Percentiles rank a stretch among this genome's conserved stretches.
These are phyloP conservation scores for Allium sativum DNA, from an alignment of 106 monocot species.

Conservation along the genomic window DNA sequence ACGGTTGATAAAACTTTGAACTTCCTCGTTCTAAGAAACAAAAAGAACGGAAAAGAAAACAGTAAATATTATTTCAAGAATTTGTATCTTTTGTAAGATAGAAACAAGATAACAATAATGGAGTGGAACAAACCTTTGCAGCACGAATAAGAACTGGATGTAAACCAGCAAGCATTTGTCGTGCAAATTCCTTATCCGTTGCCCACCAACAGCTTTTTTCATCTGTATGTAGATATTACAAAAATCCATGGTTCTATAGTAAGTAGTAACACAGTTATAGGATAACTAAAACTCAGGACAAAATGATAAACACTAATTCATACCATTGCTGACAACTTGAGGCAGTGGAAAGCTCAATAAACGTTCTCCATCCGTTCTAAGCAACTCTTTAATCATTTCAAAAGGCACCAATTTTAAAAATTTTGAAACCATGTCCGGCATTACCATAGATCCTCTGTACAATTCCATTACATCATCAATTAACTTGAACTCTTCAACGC, in stretches of 20 bases:
- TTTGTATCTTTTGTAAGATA: no score
- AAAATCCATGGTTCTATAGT: neutral
- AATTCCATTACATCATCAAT: conserved; percentile 2
- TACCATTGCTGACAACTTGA: conserved; percentile 9
- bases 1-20: neutral
- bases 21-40: neutral
- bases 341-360: conserved; percentile 18
- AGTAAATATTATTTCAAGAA: no score
- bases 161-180: conserved; percentile 56
- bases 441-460: neutral
- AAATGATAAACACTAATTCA: no score
- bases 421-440: conserved; percentile 2
- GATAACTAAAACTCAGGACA: no score
- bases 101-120: neutral
- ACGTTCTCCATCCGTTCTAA: neutral
- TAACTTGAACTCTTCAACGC: conserved; percentile 3
- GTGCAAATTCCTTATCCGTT: conserved; percentile 54
- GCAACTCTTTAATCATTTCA: conserved; percentile 1
- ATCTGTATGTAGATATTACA: neutral
- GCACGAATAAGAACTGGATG: conserved; percentile 40
- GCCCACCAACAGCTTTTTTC: conserved; percentile 34
- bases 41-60: neutral
- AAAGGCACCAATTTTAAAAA: conserved; percentile 7
- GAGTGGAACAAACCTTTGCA: neutral
- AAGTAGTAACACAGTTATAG: neutral